Evolutionary conservation across 2,329 filamentous ascomycete species (phyloP).

Genomic region (Alternaria viburni): DNA sequence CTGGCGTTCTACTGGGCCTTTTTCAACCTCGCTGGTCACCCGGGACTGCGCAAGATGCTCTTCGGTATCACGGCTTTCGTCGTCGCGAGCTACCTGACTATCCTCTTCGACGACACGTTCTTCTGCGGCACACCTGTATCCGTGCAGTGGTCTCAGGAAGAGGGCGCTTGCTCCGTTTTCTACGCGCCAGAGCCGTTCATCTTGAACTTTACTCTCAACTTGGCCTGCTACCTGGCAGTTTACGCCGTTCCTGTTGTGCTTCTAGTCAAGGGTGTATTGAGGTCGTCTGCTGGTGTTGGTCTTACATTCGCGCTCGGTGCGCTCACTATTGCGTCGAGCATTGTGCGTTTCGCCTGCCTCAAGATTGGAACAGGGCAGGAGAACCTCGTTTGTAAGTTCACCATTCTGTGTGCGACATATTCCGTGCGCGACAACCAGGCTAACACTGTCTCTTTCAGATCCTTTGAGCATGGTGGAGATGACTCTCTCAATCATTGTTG

Average conservation of each 20-base stretch:
- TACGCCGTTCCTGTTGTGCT: slow-evolving; percentile 23
- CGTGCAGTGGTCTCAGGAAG: slow-evolving; percentile 29
- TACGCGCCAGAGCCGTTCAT: slow-evolving; percentile 33
- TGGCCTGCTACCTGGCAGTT: slow-evolving; percentile 27
- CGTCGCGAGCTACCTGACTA: slow-evolving; percentile 23
- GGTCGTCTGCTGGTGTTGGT: slow-evolving; percentile 14
- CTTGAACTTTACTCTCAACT: slow-evolving; percentile 31
- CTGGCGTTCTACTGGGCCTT: slow-evolving; percentile 31
- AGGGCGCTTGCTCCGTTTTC: slow-evolving; percentile 30
- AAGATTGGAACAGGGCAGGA: slow-evolving; percentile 30
- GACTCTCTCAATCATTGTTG: slow-evolving; percentile 30
- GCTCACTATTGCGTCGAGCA: slow-evolving; percentile 24
- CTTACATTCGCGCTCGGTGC: slow-evolving; percentile 26
- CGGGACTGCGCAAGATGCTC: slow-evolving; percentile 31
- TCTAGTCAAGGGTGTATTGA: slow-evolving; percentile 15
- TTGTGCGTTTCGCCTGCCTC: slow-evolving; percentile 25
- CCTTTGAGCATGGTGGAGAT: slow-evolving; percentile 32
- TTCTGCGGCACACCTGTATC: slow-evolving; percentile 28
- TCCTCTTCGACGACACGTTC: slow-evolving; percentile 31
- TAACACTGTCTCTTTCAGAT: slow-evolving; percentile 4
- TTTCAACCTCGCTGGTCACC: slow-evolving; percentile 25
- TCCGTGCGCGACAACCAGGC: background rate
- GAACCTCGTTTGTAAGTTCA: slow-evolving; percentile 32
- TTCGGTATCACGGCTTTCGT: slow-evolving; percentile 27
- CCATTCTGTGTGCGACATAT: accelerated